Base-by-base conservation (phyloP, 2,329 filamentous ascomycete genomes). In the Podosphaera xanthii region DNA sequence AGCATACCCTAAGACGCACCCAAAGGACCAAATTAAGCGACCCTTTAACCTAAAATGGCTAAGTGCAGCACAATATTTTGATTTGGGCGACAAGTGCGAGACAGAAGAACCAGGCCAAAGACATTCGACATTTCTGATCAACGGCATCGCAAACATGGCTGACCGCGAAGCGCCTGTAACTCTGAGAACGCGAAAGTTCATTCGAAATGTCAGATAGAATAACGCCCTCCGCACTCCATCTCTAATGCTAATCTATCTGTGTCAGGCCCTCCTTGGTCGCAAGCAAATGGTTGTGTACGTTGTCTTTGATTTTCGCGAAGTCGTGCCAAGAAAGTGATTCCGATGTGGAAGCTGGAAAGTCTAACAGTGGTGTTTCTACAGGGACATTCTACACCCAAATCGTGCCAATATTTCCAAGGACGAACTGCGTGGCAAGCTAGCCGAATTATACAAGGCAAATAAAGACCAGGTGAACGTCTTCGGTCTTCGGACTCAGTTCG, bases 281-380 rank as follows among this genome's bases (percentile, higher is more conserved):
- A 95, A 94, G 83, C 91, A 97, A 85, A 95, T 97, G 88, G 91
- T 96, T 78, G 87, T 96, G 91, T 96, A 88, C 83, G 86, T 84
- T 69, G 34, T 68, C 65, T 61, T 64, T 58, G 46, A 35, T 48
- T 44, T 34, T 48, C 30, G 59, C 48, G 22, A 59, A 48, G 52
- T 62, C 34, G 57, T 53, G 33, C 14, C 10, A 58, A 56, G 61
- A 59, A 62, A 42, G 9, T 9, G 54, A 31, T 9, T 10, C 6
- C n/a, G 4, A 40, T 38, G 36, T 36, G 59, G 53, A 57, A 60
- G 63, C 50, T 8, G 3, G 8, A 10, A 54, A n/a, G 8, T 62
- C 63, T 64, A 63, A 62, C 55, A 61, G 58, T 62, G 60, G 60
- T 59, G 57, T 31, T 38, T 14, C 59, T 61, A 67, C 75, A 98